These are phyloP conservation scores for Fusarium drepaniforme DNA, from an alignment of 2,329 filamentous ascomycete species.

Conservation along the genomic window DNA sequence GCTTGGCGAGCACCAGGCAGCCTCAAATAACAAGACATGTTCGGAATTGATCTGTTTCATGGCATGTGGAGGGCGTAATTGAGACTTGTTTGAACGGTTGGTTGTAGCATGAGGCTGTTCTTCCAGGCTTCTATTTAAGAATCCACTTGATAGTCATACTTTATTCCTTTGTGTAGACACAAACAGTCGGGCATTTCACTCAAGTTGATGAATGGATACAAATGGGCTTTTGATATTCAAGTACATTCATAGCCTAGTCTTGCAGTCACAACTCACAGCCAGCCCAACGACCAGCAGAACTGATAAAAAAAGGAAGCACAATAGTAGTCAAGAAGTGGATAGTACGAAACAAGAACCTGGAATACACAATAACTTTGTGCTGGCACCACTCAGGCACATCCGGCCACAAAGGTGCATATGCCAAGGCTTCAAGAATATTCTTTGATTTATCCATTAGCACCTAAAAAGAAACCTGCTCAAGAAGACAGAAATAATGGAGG, in stretches of 20 bases:
- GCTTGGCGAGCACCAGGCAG: background rate
- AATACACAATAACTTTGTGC: background rate
- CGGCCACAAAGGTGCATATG: background rate
- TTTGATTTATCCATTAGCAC: background rate
- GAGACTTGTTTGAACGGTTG: background rate
- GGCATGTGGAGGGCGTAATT: background rate
- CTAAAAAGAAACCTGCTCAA: background rate
- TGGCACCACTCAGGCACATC: background rate
- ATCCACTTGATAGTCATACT: background rate
- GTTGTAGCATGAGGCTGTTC: background rate
- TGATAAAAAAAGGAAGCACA: background rate
- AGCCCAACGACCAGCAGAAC: background rate
- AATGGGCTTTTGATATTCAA: background rate
- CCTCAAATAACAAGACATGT: background rate
- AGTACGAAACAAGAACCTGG: background rate
- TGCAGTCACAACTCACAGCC: background rate
- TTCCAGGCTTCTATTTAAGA: background rate
- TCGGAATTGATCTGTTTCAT: background rate
- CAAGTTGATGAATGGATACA: background rate
- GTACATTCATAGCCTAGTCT: fast-evolving
- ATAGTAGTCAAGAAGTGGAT: too few relatives aligned
- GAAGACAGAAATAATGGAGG: background rate
- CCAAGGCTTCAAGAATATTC: background rate
- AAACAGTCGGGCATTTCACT: fast-evolving
- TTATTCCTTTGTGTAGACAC: background rate